Conservation (phyloP, 805 yeast genomes). For the Saccharomycopsis sp. region DNA sequence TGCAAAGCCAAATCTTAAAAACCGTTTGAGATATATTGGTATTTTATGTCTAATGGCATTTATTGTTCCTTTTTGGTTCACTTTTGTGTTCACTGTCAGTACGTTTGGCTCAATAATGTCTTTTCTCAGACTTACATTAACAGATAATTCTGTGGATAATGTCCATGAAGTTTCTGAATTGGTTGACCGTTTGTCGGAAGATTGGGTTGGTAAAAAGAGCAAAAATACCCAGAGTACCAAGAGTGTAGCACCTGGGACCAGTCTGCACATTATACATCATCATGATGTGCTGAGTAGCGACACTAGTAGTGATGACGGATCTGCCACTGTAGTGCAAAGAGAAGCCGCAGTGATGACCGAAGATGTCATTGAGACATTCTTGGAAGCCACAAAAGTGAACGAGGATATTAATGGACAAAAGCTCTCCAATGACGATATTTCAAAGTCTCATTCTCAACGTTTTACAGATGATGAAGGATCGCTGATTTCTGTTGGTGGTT, state of each 20-base stretch:
- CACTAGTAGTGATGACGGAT: constrained; percentile 5
- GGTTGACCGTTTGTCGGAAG: constrained; percentile 24
- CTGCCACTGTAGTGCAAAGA: constrained; percentile 9
- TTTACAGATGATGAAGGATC: neutral
- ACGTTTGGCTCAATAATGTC: constrained; percentile 11
- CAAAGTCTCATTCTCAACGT: neutral
- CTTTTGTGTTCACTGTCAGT: constrained; percentile 33
- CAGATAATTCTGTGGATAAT: constrained; percentile 25
- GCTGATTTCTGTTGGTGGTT: constrained; percentile 6
- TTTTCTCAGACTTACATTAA: constrained; percentile 14
- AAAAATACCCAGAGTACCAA: constrained; percentile 19
- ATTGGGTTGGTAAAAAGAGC: constrained; percentile 25
- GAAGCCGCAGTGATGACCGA: constrained; percentile 21
- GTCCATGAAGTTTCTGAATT: constrained; percentile 21
- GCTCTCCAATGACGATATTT: neutral
- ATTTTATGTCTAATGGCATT: constrained; percentile 23
- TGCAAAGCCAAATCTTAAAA: constrained; percentile 18
- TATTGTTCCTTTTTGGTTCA: constrained; percentile 45
- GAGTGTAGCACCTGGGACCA: constrained; percentile 5
- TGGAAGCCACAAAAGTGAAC: constrained; percentile 17
- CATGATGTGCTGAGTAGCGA: neutral
- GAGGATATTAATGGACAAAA: constrained; percentile 13
- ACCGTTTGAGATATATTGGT: constrained; percentile 25
- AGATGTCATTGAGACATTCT: constrained; percentile 18
- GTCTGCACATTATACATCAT: too few relatives aligned